Conservation (phyloP, 2,329 filamentous ascomycete genomes). For the Microsporum ferrugineum region DNA sequence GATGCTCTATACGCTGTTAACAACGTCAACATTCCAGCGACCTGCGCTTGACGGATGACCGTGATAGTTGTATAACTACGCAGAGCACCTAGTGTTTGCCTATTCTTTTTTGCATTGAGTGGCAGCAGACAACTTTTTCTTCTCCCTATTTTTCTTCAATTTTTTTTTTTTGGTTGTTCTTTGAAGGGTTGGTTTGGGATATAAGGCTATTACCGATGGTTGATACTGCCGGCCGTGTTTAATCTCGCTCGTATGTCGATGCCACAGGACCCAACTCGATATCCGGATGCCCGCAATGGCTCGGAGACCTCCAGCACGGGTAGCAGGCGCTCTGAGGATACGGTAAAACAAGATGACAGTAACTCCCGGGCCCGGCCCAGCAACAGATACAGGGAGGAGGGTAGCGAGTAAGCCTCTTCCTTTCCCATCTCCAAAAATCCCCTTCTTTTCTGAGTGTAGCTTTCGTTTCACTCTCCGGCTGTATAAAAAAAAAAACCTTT, state of each 20-base stretch:
- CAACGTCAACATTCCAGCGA: neutral
- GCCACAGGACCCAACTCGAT: conserved; percentile 20
- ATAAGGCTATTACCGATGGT: neutral
- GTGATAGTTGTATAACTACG: neutral
- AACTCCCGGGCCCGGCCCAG: neutral
- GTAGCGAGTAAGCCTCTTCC: neutral
- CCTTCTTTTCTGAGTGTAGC: neutral
- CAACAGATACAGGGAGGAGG: neutral
- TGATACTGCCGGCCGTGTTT: neutral
- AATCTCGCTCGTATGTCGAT: neutral
- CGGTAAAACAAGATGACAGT: conserved; percentile 20
- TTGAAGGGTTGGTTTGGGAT: neutral
- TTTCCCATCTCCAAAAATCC: neutral
- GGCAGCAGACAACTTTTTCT: neutral
- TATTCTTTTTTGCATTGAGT: neutral
- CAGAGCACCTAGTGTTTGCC: neutral
- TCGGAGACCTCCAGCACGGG: conserved; percentile 31
- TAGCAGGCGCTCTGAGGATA: conserved; percentile 32
- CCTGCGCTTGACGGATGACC: neutral
- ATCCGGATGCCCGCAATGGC: conserved; percentile 28
- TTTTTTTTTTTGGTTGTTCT: neutral
- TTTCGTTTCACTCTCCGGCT: neutral
- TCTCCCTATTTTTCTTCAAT: neutral
- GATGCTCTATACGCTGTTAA: neutral
- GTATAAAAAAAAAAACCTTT: neutral